These are phyloP conservation scores for Scleromitrula shiraiana DNA, from an alignment of 2,329 filamentous ascomycete genomes.

Conservation along the genomic window DNA sequence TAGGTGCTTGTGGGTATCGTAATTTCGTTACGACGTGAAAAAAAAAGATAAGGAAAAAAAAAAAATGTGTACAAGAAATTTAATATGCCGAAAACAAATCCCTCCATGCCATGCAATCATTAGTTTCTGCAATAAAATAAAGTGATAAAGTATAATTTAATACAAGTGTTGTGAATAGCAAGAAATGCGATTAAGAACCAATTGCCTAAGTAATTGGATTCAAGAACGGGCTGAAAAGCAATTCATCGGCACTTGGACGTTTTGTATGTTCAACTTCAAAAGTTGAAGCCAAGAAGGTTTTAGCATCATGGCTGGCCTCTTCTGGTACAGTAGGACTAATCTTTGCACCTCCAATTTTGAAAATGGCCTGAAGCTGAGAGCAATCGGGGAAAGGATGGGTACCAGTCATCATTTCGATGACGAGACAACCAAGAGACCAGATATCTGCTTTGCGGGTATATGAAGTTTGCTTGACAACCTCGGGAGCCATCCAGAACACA, in stretches of 20 bases:
- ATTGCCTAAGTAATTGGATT: slow-evolving; percentile 56
- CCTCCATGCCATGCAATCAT: slow-evolving; percentile 19
- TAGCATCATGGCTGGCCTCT: slow-evolving; percentile 74
- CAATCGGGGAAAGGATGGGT: slow-evolving; percentile 94
- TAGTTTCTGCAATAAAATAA: slow-evolving; percentile 19
- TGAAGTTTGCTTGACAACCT: slow-evolving; percentile 95
- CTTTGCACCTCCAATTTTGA: slow-evolving; percentile 89
- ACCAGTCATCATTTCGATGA: slow-evolving; percentile 99
- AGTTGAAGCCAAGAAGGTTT: slow-evolving; percentile 75
- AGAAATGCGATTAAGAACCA: neutral
- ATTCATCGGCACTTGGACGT: slow-evolving; percentile 83
- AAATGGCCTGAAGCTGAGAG: slow-evolving; percentile 94
- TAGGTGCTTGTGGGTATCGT: slow-evolving; percentile 8
- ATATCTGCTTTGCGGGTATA: slow-evolving; percentile 99
- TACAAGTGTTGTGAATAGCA: slow-evolving; percentile 1
- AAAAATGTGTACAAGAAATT: slow-evolving; percentile 12
- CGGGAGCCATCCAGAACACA: slow-evolving; percentile 99
- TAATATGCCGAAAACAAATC: slow-evolving; percentile 4
- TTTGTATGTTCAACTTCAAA: slow-evolving; percentile 95
- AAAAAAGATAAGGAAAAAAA: neutral
- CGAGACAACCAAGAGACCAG: slow-evolving; percentile 92
- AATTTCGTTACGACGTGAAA: slow-evolving; percentile 12
- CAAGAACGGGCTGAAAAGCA: slow-evolving; percentile 78
- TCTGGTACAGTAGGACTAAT: slow-evolving; percentile 85
- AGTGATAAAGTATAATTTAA: slow-evolving; percentile 6